These are phyloP conservation scores for Cantharellus cinnabarinus DNA, from an alignment of 768 basidiomycete species.

Conservation along the genomic window DNA sequence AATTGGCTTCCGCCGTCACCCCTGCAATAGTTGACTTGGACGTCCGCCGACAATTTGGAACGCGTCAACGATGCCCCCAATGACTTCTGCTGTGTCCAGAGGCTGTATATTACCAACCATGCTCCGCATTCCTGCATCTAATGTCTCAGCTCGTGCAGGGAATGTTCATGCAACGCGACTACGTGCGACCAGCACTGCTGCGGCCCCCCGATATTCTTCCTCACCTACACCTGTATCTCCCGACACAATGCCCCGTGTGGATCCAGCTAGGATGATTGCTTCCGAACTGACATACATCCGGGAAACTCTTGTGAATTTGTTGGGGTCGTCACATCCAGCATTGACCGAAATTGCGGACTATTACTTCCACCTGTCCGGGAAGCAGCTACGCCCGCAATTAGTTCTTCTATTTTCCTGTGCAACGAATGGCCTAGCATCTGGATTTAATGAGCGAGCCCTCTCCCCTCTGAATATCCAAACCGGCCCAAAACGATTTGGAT, in stretches of 20 bases:
- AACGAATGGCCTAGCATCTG: slow-evolving; percentile 68
- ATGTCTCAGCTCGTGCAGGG: too few species aligned
- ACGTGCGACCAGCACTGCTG: background rate
- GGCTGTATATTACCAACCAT: too few species aligned
- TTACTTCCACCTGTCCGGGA: slow-evolving; percentile 78
- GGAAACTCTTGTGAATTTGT: slow-evolving; percentile 47
- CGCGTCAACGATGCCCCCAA: too few species aligned
- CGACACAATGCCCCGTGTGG: slow-evolving; percentile 15
- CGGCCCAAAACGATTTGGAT: slow-evolving; percentile 25
- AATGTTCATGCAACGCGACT: background rate
- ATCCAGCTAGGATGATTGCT: slow-evolving; percentile 52
- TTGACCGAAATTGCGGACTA: slow-evolving; percentile 77
- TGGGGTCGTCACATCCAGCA: slow-evolving; percentile 77
- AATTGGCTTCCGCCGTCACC: too few species aligned
- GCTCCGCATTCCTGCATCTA: too few species aligned
- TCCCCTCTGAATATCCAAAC: slow-evolving; percentile 29
- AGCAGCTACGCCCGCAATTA: slow-evolving; percentile 75
- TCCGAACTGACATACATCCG: slow-evolving; percentile 55
- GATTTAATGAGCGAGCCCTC: slow-evolving; percentile 41
- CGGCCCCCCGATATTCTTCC: background rate
- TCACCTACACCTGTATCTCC: background rate
- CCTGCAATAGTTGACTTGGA: too few species aligned
- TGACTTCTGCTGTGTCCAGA: too few species aligned
- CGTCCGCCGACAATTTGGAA: too few species aligned
- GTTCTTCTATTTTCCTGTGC: slow-evolving; percentile 81